Conservation (phyloP, 495 filamentous ascomycete genomes). For the Penicillium arizonense region DNA sequence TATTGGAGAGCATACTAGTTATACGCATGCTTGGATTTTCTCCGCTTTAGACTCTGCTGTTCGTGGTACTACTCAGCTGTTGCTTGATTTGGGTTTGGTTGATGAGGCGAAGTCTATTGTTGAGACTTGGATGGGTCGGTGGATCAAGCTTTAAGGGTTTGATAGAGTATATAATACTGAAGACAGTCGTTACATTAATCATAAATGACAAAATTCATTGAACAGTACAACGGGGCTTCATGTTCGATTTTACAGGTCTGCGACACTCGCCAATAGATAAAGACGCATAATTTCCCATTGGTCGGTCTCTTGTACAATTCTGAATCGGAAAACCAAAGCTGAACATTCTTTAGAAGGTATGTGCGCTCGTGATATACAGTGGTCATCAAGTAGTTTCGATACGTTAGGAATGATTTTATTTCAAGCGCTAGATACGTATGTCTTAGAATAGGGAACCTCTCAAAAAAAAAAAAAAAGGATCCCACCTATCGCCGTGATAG, state of each 20-base stretch:
- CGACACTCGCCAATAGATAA: not conserved
- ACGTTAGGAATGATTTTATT: too few relatives aligned
- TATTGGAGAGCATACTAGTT: conserved; percentile 68
- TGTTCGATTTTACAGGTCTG: not conserved
- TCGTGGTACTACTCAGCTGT: conserved; percentile 60
- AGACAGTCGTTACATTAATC: not conserved
- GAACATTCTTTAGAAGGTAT: not conserved
- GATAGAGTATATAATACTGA: not conserved
- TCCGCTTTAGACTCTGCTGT: conserved; percentile 66
- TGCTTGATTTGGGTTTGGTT: conserved; percentile 65
- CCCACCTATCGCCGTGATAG: too few relatives aligned
- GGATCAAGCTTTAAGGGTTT: conserved; percentile 41
- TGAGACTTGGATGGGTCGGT: conserved; percentile 67
- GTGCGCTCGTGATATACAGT: too few relatives aligned
- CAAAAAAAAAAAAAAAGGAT: too few relatives aligned
- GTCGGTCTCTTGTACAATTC: not conserved
- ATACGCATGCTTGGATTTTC: conserved; percentile 75
- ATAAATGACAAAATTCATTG: not conserved
- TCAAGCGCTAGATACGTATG: too few relatives aligned
- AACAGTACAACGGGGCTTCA: not conserved
- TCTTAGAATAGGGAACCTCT: too few relatives aligned
- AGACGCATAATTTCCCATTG: not conserved
- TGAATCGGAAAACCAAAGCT: not conserved
- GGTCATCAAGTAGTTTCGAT: too few relatives aligned
- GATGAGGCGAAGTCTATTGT: conserved; percentile 67